Evolutionary conservation across 2,329 filamentous ascomycete genomes (phyloP), one percentile per base, ranked within the genome.

Genomic region (Claviceps digitariae): DNA sequence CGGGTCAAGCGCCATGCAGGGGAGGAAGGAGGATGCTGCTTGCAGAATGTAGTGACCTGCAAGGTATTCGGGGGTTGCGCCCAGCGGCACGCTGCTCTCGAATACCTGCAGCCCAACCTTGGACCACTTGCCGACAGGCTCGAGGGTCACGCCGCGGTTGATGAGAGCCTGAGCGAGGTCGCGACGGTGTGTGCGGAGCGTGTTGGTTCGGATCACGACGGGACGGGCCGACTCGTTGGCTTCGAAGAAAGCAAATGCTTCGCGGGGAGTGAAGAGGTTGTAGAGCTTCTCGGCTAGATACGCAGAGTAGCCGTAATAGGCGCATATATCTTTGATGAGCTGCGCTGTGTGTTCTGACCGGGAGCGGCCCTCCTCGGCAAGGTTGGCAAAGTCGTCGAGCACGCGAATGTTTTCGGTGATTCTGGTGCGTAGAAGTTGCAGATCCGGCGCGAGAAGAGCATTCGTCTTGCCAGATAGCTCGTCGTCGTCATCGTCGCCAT

Each of bases 171-270:
- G 90, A 10, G 93, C 93, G 20, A 98, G 84, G 57, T 95, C 90
- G 63, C 82, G 74, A 51, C 82, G 76, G 65, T 83, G 79, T 40
- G 81, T 84, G 61, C 89, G 86, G 55, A 98, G 80, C 9, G 91
- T 98, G 71, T 98, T 98, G 57, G 93, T 97, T 64, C 93, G 84
- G 66, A 98, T 94, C 59, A 98, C 93, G 55, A 98, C 84, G 4
- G 93, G 93, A 51, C 93, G 83, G 15, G 90, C 82, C 29, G 87
- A 90, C 72, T 98, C 93, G 82, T 98, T 98, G 62, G 91, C 91
- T 72, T 98, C 93, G 73, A 98, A 97, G 72, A 98, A 98, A 52
- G 90, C 90, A 61, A 97, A 94, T 0, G 93, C 93, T 72, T 98
- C 93, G 61, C 86, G 84, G 0, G 93, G 88, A 1, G 90, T 83